These are phyloP conservation scores for Dimargaris xerosporica DNA, from an alignment of 192 early-diverging fungal genomes.

Conservation along the genomic window DNA sequence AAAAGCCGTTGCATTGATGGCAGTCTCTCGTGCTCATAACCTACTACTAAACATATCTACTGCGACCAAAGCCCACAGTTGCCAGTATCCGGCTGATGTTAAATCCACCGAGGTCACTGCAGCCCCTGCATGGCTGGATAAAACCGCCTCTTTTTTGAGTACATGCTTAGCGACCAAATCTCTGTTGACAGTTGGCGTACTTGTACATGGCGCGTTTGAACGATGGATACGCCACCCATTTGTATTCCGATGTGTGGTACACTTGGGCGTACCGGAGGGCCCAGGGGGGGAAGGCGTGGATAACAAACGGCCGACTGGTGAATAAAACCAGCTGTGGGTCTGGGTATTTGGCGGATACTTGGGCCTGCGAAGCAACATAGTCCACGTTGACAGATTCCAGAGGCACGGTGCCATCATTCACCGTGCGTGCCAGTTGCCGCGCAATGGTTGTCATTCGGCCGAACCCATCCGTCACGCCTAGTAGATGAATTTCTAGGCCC, in stretches of 20 bases:
- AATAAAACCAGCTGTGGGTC: constrained; percentile 1
- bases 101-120: too few relatives aligned
- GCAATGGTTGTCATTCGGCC: neutral
- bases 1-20: too few relatives aligned
- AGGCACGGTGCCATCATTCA: neutral
- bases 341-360: neutral
- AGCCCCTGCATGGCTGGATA: too few relatives aligned
- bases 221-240: neutral
- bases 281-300: constrained; percentile 6
- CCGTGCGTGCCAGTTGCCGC: neutral
- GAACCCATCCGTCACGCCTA: neutral
- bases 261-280: constrained; percentile 9
- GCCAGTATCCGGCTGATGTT: too few relatives aligned
- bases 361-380: neutral
- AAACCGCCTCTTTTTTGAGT: neutral
- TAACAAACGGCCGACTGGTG: constrained; percentile 2
- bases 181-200: constrained; percentile 10
- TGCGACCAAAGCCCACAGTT: too few relatives aligned
- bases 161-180: neutral
- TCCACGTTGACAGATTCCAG: neutral
- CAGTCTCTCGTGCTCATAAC: too few relatives aligned
- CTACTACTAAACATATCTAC: too few relatives aligned
- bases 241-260: neutral
- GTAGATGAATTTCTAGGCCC: constrained; percentile 1
- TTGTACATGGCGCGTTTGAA: constrained; percentile 6